Conservation (phyloP, 805 yeast genomes). For the Yarrowia alimentaria region DNA sequence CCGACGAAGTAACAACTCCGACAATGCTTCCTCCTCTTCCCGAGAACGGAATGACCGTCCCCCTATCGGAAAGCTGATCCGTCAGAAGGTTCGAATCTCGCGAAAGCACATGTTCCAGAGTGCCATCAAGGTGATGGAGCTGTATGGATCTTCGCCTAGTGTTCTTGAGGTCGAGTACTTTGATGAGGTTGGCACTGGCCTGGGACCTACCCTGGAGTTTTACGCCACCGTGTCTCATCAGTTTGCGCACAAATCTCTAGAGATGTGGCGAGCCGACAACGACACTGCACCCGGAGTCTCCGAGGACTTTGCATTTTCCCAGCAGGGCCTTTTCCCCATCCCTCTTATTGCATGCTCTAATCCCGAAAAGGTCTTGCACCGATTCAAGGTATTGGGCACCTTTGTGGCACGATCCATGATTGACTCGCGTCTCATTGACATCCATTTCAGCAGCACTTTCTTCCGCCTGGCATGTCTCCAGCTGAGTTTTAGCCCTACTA, state of each 20-base stretch:
- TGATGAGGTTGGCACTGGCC: slow-evolving; percentile 93
- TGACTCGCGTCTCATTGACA: slow-evolving; percentile 85
- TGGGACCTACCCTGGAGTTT: slow-evolving; percentile 95
- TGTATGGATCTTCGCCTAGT: slow-evolving; percentile 77
- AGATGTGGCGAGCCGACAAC: slow-evolving; percentile 62
- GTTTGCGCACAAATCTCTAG: slow-evolving; percentile 55
- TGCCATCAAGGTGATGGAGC: slow-evolving; percentile 72
- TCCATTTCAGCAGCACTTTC: slow-evolving; percentile 69
- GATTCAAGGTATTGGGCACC: slow-evolving; percentile 70
- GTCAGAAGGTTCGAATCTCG: slow-evolving; percentile 77
- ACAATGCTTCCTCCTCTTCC: slow-evolving; percentile 31
- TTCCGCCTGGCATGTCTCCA: slow-evolving; percentile 48
- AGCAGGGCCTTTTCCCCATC: slow-evolving; percentile 68
- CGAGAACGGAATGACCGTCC: slow-evolving; percentile 32
- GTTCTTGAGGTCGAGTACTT: slow-evolving; percentile 81
- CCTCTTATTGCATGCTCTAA: slow-evolving; percentile 46
- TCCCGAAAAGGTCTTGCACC: slow-evolving; percentile 42
- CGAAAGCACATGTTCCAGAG: slow-evolving; percentile 68
- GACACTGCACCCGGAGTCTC: slow-evolving; percentile 30
- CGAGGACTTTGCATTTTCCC: slow-evolving; percentile 43
- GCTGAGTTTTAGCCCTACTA: slow-evolving; percentile 32
- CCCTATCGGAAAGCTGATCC: slow-evolving; percentile 64
- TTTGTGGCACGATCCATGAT: slow-evolving; percentile 83
- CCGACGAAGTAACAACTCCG: slow-evolving; percentile 36
- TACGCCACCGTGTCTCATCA: slow-evolving; percentile 77